Base-by-base conservation (phyloP, 352 stramenopile genomes). In the Phytopythium chamaehyphon region DNA sequence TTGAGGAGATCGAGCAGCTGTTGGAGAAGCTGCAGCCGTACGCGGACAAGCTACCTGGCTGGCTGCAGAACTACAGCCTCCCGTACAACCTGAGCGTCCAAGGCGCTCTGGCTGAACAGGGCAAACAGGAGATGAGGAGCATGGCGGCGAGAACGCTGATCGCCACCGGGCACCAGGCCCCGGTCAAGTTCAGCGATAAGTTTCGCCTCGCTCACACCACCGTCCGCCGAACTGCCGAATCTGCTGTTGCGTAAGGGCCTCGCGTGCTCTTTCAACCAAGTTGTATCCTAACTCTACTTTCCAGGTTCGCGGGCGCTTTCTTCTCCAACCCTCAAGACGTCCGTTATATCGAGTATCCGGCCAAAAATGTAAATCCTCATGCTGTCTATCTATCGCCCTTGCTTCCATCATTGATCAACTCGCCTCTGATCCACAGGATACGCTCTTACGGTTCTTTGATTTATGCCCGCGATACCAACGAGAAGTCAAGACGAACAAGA, bases 11-110 rank as follows among this genome's bases (percentile, higher is more conserved):
- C 38, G 40, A 75, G 26, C 51, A 45, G 23, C 46, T 90, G 9
- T 45, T 90, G 12, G 26, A 57, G 6, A 81, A 62, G 37, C 45
- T 86, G 15, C 55, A 76, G 28, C 60, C 56, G 9, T 83, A 80
- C 33, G 26, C 50, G 1, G 44, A 54, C 2, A 26, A 48, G 16
- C 50, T 86, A 26, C 82, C 82, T 1, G 16, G n/a, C 18, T 90
- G 82, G 79, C 60, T 90, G 53, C 64, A 50, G 33, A 73, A 69
- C 43, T 93, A 90, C 53, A 67, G 65, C 28, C 51, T 93, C 40
- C 73, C 74, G 7, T 93, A 90, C 66, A 84, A 89, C 23, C 8
- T 68, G 46, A 82, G 58, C 43, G 52, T 88, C 1, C 38, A 75
- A 22, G 75, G 73, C 11, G 57, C 71, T 8, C 59, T 93, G 8